These are phyloP conservation scores for Ophiostoma sp. DNA, from an alignment of 2,329 filamentous ascomycete genomes.

Conservation along the genomic window DNA sequence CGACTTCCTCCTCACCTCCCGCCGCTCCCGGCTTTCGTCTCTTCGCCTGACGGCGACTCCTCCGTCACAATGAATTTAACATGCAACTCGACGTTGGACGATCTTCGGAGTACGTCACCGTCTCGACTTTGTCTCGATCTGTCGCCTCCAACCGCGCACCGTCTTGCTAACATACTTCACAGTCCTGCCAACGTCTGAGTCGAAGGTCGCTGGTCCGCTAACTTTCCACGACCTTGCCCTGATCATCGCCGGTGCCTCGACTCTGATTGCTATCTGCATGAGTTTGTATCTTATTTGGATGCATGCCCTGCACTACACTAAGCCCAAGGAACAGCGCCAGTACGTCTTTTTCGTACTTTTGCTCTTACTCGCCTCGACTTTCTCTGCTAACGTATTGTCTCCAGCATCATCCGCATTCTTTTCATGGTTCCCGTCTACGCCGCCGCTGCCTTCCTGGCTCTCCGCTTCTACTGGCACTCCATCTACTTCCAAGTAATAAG, in stretches of 20 bases:
- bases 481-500: constrained; percentile 80
- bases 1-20: background rate
- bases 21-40: background rate
- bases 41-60: constrained; percentile 9
- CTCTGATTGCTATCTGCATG: constrained; percentile 52
- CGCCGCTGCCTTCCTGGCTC: constrained; percentile 70
- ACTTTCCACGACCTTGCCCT: constrained; percentile 58
- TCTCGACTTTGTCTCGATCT: background rate
- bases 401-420: constrained; percentile 80
- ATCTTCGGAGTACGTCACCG: constrained; percentile 42
- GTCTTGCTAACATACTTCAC: constrained; percentile 25
- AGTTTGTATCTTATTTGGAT: constrained; percentile 59
- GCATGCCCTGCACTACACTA: constrained; percentile 62
- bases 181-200: constrained; percentile 50
- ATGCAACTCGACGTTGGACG: constrained; percentile 48
- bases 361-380: background rate
- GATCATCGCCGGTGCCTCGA: constrained; percentile 50
- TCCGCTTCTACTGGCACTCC: constrained; percentile 72
- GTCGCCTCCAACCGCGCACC: background rate
- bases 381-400: background rate
- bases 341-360: constrained; percentile 35
- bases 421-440: constrained; percentile 86
- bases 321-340: constrained; percentile 61
- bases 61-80: constrained; percentile 40
- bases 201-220: constrained; percentile 47